These are phyloP conservation scores for Inga leiocalycina DNA, from an alignment of 306 rosid genomes.

Conservation along the genomic window DNA sequence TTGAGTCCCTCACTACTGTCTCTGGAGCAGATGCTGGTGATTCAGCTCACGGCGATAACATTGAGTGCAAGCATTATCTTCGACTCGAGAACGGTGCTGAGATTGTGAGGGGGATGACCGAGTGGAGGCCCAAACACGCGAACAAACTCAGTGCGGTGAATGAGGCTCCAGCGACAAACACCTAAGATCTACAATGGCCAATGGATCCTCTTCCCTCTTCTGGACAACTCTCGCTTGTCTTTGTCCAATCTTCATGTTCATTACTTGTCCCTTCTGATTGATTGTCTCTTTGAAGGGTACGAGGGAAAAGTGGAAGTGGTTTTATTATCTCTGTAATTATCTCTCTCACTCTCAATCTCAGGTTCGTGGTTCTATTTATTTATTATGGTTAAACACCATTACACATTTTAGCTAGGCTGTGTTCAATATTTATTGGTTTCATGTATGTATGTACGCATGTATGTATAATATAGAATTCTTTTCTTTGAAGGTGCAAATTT, in stretches of 20 bases:
- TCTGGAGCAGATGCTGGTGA: conserved; percentile 53
- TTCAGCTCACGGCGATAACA: conserved; percentile 43
- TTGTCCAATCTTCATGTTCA: conserved; percentile 37
- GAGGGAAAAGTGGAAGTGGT: conserved; percentile 27
- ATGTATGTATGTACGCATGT: conserved; percentile 30
- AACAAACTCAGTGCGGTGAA: conserved; percentile 46
- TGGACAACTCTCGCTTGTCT: conserved; percentile 47
- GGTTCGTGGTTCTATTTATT: conserved; percentile 32
- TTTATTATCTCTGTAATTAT: conserved; percentile 59
- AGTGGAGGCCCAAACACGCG: conserved; percentile 74
- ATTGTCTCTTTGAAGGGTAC: conserved; percentile 30
- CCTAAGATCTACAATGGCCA: conserved; percentile 20
- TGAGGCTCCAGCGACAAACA: conserved; percentile 49
- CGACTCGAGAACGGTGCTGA: conserved; percentile 76
- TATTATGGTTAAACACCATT: conserved; percentile 30
- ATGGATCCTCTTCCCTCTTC: conserved; percentile 23
- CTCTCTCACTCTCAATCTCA: not conserved
- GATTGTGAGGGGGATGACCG: conserved; percentile 91
- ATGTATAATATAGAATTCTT: not conserved
- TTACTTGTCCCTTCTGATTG: conserved; percentile 30
- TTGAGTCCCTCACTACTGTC: conserved; percentile 71
- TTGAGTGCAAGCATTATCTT: conserved; percentile 89
- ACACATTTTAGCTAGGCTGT: conserved; percentile 32
- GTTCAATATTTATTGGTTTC: conserved; percentile 37
- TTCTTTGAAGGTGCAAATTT: conserved; percentile 28